These are phyloP conservation scores for Pseudozyma tsukubaensis DNA, from an alignment of 1,284 basidiomycete genomes.

Conservation along the genomic window DNA sequence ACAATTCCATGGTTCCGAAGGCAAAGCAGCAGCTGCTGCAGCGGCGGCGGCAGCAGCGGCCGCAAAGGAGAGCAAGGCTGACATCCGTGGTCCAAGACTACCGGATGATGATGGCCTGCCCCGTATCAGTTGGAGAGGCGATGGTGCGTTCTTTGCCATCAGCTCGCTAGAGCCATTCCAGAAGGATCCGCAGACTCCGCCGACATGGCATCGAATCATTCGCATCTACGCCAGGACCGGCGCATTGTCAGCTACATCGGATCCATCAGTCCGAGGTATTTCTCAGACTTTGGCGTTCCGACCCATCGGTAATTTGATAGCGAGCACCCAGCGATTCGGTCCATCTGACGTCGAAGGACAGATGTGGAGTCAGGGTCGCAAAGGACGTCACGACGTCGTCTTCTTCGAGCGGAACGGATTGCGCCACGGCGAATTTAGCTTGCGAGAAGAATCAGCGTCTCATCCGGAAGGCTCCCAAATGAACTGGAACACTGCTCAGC, in stretches of 20 bases:
- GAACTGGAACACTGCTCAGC: conserved; percentile 23
- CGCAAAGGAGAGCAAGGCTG: conserved; percentile 44
- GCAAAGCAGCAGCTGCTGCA: conserved; percentile 80
- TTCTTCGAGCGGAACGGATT: conserved; percentile 97
- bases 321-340: conserved; percentile 83
- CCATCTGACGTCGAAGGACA: conserved; percentile 72
- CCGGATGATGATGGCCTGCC: conserved; percentile 79
- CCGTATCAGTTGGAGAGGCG: conserved; percentile 91
- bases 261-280: conserved; percentile 79
- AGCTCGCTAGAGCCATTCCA: conserved; percentile 75
- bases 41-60: conserved; percentile 72
- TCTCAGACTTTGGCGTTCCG: conserved; percentile 87
- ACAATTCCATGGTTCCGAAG: conserved; percentile 95
- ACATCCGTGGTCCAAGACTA: conserved; percentile 69
- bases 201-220: conserved; percentile 80
- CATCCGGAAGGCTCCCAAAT: conserved; percentile 62
- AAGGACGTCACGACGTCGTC: conserved; percentile 82
- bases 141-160: conserved; percentile 87
- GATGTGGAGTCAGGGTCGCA: conserved; percentile 54
- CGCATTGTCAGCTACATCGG: conserved; percentile 83
- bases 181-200: conserved; percentile 9
- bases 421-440: conserved; percentile 86
- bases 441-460: conserved; percentile 73
- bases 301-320: conserved; percentile 86
- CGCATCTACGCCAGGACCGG: conserved; percentile 73